Conservation (phyloP, 2,329 filamentous ascomycete genomes). For the Diaporthe destruens region DNA sequence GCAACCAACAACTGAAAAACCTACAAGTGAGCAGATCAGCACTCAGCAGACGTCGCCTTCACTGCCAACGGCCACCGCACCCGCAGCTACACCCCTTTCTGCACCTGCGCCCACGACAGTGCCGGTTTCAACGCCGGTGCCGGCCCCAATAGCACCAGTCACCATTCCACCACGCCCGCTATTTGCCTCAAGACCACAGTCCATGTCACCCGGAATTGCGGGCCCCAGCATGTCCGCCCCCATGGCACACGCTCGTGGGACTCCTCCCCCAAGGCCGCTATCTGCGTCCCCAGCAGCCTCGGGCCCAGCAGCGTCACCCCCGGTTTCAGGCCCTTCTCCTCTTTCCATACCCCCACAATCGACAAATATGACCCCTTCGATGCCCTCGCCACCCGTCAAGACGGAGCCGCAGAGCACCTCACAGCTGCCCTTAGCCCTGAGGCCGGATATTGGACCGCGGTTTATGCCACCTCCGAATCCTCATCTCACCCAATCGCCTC, state of each 20-base stretch:
- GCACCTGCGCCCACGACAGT: slow-evolving; percentile 39
- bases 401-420: slow-evolving; percentile 37
- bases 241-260: slow-evolving; percentile 44
- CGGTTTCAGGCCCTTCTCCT: slow-evolving; percentile 8
- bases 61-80: slow-evolving; percentile 32
- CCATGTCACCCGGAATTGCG: slow-evolving; percentile 1
- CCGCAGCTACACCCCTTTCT: slow-evolving; percentile 44
- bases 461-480: slow-evolving; percentile 43
- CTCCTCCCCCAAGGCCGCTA: slow-evolving; percentile 24
- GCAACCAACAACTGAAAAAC: not conserved
- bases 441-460: slow-evolving; percentile 39
- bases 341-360: slow-evolving; percentile 23
- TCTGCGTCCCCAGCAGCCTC: slow-evolving; percentile 30
- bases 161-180: slow-evolving; percentile 43
- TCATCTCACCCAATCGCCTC: slow-evolving; percentile 37
- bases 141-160: slow-evolving; percentile 43
- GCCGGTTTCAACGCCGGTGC: slow-evolving; percentile 42
- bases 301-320: not conserved
- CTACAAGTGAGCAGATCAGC: not conserved
- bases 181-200: slow-evolving; percentile 10
- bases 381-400: slow-evolving; percentile 34
- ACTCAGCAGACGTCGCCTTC: not conserved
- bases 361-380: slow-evolving; percentile 6
- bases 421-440: slow-evolving; percentile 36
- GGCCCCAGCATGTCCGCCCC: slow-evolving; percentile 9